A percentile compares a stretch with the other conserved stretches of the same genome.
These are phyloP conservation scores for Irineochytrium annulatum DNA, from an alignment of 192 early-diverging fungal species.

Conservation along the genomic window DNA sequence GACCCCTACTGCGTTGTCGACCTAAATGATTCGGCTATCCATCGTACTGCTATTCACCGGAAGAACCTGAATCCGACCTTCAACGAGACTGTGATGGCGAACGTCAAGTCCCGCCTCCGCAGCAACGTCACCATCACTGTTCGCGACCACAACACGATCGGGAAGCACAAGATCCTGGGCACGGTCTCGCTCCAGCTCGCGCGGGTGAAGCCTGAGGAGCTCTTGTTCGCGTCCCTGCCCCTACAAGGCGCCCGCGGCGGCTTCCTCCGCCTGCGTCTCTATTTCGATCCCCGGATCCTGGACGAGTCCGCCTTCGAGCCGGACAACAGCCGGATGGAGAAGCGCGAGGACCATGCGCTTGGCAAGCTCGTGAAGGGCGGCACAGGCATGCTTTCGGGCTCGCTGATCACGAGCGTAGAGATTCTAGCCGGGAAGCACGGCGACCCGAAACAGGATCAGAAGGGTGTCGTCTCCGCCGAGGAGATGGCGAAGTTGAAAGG, in stretches of 20 bases:
- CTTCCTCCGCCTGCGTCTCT: slow-evolving; percentile 19
- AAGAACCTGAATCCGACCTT: slow-evolving; percentile 69
- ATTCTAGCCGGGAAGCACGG: slow-evolving; percentile 6
- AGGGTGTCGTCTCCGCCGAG: slow-evolving; percentile 33
- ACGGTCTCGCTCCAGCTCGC: slow-evolving; percentile 34
- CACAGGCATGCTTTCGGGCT: slow-evolving; percentile 9
- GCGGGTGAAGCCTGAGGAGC: slow-evolving; percentile 21
- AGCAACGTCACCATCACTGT: slow-evolving; percentile 52
- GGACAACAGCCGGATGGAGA: slow-evolving; percentile 4
- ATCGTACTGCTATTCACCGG: slow-evolving; percentile 71
- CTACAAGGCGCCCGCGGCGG: slow-evolving; percentile 20
- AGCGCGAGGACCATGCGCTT: slow-evolving; percentile 18
- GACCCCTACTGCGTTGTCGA: slow-evolving; percentile 44
- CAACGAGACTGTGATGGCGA: slow-evolving; percentile 42
- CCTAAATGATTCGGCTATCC: slow-evolving; percentile 41
- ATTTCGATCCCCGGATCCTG: slow-evolving; percentile 34
- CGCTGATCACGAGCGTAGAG: background rate
- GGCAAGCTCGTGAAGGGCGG: slow-evolving; percentile 6
- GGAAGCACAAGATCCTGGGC: slow-evolving; percentile 65
- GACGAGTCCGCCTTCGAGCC: slow-evolving; percentile 6
- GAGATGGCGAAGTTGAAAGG: slow-evolving; percentile 22
- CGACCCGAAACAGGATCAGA: slow-evolving; percentile 6
- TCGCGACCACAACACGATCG: slow-evolving; percentile 81
- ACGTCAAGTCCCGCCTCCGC: slow-evolving; percentile 33
- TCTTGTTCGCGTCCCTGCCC: slow-evolving; percentile 12